Conservation (phyloP, 257 asterid species). For the Nicotiana noctiflora region DNA sequence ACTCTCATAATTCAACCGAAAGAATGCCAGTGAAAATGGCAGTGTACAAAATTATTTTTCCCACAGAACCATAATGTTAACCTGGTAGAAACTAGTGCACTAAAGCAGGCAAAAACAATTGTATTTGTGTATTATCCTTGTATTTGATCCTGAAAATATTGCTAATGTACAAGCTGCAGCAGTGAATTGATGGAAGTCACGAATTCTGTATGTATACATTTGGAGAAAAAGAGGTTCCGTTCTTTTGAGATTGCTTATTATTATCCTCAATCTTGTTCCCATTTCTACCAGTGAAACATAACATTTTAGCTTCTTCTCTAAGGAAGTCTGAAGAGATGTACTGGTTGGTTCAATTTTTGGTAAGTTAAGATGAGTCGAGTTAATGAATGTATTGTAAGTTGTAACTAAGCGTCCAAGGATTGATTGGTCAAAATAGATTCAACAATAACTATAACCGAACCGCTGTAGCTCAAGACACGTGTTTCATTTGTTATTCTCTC, state of each 20-base stretch:
- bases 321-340: background rate
- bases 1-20: background rate
- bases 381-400: background rate
- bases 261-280: background rate
- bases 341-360: background rate
- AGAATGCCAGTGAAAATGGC: slow-evolving; percentile 4
- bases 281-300: background rate
- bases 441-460: background rate
- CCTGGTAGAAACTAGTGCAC: background rate
- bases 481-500: background rate
- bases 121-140: background rate
- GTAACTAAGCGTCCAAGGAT: background rate
- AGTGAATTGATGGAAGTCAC: background rate
- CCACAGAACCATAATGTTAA: background rate
- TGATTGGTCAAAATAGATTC: background rate
- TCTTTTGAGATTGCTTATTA: background rate
- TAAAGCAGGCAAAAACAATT: background rate
- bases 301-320: no score
- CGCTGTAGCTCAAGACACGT: background rate
- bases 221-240: background rate
- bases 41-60: background rate
- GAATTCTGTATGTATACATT: background rate
- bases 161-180: background rate
- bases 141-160: background rate
- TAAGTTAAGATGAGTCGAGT: background rate